Base-by-base conservation (phyloP, 345 rosid species). In the Rhodamnia argentea region DNA sequence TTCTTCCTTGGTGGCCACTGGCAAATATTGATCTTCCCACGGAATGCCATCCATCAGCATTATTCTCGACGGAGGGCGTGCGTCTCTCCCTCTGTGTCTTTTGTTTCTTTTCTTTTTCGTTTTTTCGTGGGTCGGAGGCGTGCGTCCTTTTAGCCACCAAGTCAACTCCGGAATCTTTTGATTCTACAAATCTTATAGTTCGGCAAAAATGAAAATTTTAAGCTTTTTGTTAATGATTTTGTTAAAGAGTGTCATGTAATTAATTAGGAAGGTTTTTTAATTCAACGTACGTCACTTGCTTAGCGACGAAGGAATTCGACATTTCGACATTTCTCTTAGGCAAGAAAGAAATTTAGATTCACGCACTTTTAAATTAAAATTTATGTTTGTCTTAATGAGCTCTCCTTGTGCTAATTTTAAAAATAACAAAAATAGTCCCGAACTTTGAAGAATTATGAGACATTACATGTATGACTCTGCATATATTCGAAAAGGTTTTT, bases 361-460 rank as follows among this genome's bases (percentile, higher is more conserved):
- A 0, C 1, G 0, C 47, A 7, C 0, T 18, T 70, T 16, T 16
- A 70, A 0, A 18, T 18, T 32, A 29, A 5, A 70, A 16, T 18
- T 18, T 16, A 0, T 70, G 18, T 20, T 32, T 16, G 18, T 15
- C 13, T 16, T 64, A 16, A 32, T 2, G 44, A 32, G 44, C 78
- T 64, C 0, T 0, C 0, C 16, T 4, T 64, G 7, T 24, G 3
- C 40, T 18, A 37, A 70, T 32, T 4, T 64, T 32, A 8, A 64
- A 40, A 37, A 37, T 9, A 37, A 37, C 1, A 32, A 5, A 37
- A 32, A 64, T 32, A 32, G 22, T 16, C 16, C 0, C 2, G 24
- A 64, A 32, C 54, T 23, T 56, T 23, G 24, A 56, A 56, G 8
- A 56, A 56, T 56, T 22, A 56, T 18, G 11, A 32, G 13, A 32